A percentile compares a stretch with the other conserved stretches of the same genome.
Evolutionary conservation across 176 grass and related monocot species (phyloP).

Genomic region (Juncus effusus): DNA sequence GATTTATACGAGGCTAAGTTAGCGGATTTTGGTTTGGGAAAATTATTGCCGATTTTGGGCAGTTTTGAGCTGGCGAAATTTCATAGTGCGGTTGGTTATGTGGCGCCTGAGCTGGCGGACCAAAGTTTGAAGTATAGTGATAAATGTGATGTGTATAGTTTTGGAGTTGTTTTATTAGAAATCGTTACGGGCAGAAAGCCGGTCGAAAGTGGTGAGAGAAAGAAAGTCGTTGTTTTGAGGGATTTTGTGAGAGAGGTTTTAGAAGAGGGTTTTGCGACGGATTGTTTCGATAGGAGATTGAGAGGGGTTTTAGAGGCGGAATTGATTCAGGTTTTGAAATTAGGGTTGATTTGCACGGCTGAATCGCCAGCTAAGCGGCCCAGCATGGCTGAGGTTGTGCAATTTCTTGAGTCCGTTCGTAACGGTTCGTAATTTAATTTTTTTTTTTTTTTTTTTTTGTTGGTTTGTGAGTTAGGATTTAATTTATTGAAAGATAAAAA

Average conservation of each 20-base stretch:
- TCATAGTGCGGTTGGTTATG: slow-evolving; percentile 66
- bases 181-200: slow-evolving; percentile 86
- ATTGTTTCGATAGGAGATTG: slow-evolving; percentile 76
- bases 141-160: slow-evolving; percentile 97
- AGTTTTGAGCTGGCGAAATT: slow-evolving; percentile 71
- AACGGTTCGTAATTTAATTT: slow-evolving; percentile 64
- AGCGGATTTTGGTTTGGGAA: slow-evolving; percentile 85
- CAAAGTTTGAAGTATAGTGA: slow-evolving; percentile 74
- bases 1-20: slow-evolving; percentile 76
- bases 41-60: slow-evolving; percentile 79
- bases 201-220: slow-evolving; percentile 52
- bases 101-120: slow-evolving; percentile 82
- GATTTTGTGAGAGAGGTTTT: slow-evolving; percentile 79
- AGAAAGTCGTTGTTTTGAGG: slow-evolving; percentile 43
- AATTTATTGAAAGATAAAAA: slow-evolving; percentile 41
- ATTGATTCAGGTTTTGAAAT: slow-evolving; percentile 88
- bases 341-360: slow-evolving; percentile 88
- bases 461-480: slow-evolving; percentile 32
- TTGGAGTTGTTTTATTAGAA: slow-evolving; percentile 90
- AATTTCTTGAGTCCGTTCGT: slow-evolving; percentile 91
- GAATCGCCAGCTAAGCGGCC: slow-evolving; percentile 69
- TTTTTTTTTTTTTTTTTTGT: slow-evolving; percentile 29
- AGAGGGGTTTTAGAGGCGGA: slow-evolving; percentile 68
- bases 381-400: slow-evolving; percentile 94
- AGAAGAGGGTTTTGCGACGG: slow-evolving; percentile 63